phyloP scores from a whole-genome alignment of 108 stramenopile species.

The Discostella stelligeroides region DNA sequence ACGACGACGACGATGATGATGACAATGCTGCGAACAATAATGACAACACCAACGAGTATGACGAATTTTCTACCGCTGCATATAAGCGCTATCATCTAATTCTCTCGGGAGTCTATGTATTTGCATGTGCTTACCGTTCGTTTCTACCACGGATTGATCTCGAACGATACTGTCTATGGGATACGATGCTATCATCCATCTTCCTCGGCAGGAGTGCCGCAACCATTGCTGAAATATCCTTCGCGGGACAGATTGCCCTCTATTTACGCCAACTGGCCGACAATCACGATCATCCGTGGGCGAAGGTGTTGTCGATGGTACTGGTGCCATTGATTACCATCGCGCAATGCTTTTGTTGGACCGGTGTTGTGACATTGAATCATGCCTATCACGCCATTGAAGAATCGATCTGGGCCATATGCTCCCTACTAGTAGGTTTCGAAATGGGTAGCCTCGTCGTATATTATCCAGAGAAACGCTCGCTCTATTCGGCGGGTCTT shows the following conservation, averaged over 20 bases:
- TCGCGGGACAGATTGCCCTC: constrained; percentile 33
- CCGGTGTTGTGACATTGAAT: constrained; percentile 39
- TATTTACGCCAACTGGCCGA: constrained; percentile 36
- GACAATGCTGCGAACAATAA: too few relatives aligned
- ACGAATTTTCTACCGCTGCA: neutral
- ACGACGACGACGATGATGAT: too few relatives aligned
- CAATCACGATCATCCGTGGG: constrained; percentile 27
- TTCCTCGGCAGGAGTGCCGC: constrained; percentile 40
- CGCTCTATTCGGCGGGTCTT: constrained; percentile 8
- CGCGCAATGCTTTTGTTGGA: constrained; percentile 52
- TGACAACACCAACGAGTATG: neutral
- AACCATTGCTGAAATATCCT: constrained; percentile 41
- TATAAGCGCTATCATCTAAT: constrained; percentile 38
- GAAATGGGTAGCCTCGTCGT: constrained; percentile 21
- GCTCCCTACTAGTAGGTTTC: constrained; percentile 6
- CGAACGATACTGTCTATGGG: constrained; percentile 48
- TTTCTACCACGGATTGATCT: constrained; percentile 48
- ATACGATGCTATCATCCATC: constrained; percentile 40
- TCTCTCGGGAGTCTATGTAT: constrained; percentile 45
- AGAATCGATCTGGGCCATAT: constrained; percentile 47
- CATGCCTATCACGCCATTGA: constrained; percentile 51
- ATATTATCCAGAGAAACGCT: constrained; percentile 12
- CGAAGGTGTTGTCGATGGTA: neutral
- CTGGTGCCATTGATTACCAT: constrained; percentile 29
- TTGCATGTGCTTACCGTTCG: constrained; percentile 47